Conservation (phyloP, 306 rosid genomes). For the Begonia fuchsioides region DNA sequence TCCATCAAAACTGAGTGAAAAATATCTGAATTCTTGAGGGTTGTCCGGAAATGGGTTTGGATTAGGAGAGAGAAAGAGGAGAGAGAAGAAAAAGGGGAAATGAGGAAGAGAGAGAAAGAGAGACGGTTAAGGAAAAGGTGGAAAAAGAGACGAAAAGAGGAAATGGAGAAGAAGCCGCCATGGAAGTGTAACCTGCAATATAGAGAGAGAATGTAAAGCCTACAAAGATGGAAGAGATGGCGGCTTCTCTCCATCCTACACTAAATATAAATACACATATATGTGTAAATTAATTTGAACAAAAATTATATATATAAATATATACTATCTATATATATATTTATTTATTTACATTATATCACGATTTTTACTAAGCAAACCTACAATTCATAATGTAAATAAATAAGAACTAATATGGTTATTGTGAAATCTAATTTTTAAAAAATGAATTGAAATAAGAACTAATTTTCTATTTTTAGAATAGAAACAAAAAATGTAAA, state of each 20-base stretch:
- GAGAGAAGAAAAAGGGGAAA: background rate
- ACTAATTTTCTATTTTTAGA: too few relatives aligned
- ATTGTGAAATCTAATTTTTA: too few relatives aligned
- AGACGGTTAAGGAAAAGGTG: conserved; percentile 14
- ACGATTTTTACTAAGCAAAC: too few relatives aligned
- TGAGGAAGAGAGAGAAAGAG: background rate
- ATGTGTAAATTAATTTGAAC: too few relatives aligned
- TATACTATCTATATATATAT: too few relatives aligned
- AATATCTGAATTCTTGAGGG: background rate
- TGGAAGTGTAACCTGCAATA: conserved; percentile 12
- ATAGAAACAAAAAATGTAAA: too few relatives aligned
- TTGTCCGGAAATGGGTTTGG: conserved; percentile 5
- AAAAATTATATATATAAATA: too few relatives aligned
- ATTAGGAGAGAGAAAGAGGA: background rate
- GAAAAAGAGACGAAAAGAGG: conserved; percentile 10
- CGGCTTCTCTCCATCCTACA: conserved; percentile 16
- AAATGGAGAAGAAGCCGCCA: conserved; percentile 11
- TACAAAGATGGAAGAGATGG: conserved; percentile 21
- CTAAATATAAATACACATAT: too few relatives aligned
- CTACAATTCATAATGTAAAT: too few relatives aligned
- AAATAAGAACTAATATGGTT: too few relatives aligned
- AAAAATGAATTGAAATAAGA: too few relatives aligned
- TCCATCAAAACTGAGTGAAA: conserved; percentile 25
- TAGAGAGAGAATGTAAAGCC: conserved; percentile 19
- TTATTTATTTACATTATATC: too few relatives aligned